Percentiles rank a stretch among this genome's conserved stretches.
phyloP scores from a whole-genome alignment of 176 grass and related monocot genomes.

The Guadua angustifolia region DNA sequence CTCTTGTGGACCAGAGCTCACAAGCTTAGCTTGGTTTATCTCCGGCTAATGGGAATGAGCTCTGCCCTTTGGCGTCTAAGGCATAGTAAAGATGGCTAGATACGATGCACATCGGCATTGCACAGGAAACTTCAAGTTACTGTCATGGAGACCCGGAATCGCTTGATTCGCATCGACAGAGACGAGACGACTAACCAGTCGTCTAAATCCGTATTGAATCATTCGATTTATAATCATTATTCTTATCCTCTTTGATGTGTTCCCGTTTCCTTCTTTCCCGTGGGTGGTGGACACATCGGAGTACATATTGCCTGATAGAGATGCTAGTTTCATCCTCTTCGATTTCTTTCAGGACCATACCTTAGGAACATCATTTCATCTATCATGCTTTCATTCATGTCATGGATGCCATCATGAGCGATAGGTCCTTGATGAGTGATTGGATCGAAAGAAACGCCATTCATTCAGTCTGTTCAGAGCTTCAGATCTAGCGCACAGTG shows the following conservation, averaged over 20 bases:
- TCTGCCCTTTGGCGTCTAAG: not conserved
- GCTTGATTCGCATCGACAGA: not conserved
- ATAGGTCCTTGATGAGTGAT: not conserved
- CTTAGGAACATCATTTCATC: not conserved
- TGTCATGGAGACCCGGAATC: constrained; percentile 35
- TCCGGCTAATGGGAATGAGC: not conserved
- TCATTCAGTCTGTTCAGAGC: not conserved
- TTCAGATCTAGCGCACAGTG: constrained; percentile 23
- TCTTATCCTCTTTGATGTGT: not conserved
- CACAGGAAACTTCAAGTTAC: not conserved
- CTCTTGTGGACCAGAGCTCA: not conserved
- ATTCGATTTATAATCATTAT: constrained; percentile 30
- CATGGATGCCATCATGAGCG: not conserved
- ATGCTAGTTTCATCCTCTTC: not conserved
- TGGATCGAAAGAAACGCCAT: constrained; percentile 18
- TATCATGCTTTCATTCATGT: not conserved
- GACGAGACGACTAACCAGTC: constrained; percentile 34
- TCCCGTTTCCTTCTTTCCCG: not conserved
- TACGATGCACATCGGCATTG: not conserved
- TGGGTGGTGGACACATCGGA: not conserved
- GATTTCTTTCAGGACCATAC: not conserved
- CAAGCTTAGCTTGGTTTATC: not conserved
- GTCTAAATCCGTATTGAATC: not conserved
- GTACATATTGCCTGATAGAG: not conserved
- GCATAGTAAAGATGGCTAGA: not conserved